Conservation (phyloP, 2,329 filamentous ascomycete species). For the Didymella pomorum region DNA sequence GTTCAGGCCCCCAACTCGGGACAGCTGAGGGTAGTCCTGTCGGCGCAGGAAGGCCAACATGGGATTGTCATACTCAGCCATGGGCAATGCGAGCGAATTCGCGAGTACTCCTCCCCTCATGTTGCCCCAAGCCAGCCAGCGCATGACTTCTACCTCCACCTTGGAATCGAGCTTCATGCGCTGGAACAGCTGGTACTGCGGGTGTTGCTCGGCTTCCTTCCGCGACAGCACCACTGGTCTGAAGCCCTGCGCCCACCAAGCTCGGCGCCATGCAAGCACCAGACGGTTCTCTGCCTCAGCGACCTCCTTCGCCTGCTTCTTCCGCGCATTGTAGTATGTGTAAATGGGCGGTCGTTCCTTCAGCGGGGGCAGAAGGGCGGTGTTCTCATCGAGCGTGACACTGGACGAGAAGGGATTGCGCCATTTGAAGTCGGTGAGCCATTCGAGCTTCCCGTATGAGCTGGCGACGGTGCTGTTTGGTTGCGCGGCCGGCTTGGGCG, state of each 20-base stretch:
- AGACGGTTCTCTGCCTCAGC: conserved; percentile 79
- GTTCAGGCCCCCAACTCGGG: conserved; percentile 75
- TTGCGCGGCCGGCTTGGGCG: conserved; percentile 78
- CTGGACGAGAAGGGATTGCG: conserved; percentile 86
- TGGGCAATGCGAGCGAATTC: conserved; percentile 83
- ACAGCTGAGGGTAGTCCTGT: conserved; percentile 76
- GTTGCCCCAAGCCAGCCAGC: conserved; percentile 91
- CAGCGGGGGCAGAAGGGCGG: conserved; percentile 82
- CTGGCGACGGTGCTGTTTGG: conserved; percentile 73
- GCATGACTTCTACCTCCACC: conserved; percentile 69
- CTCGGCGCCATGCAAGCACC: conserved; percentile 85
- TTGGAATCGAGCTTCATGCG: conserved; percentile 47
- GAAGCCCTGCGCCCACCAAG: conserved; percentile 97
- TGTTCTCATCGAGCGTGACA: conserved; percentile 80
- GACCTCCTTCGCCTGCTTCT: conserved; percentile 68
- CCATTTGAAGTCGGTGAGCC: conserved; percentile 93
- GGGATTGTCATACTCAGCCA: conserved; percentile 77
- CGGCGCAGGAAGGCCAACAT: conserved; percentile 76
- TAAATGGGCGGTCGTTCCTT: conserved; percentile 77
- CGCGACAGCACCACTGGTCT: conserved; percentile 80
- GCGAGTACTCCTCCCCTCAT: conserved; percentile 86
- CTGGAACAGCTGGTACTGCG: conserved; percentile 76
- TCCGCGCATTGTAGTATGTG: conserved; percentile 83
- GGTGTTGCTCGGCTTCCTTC: conserved; percentile 83
- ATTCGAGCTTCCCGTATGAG: conserved; percentile 71